Percentiles rank a stretch among this genome's conserved stretches.
phyloP scores from a whole-genome alignment of 2,329 filamentous ascomycete species.

The Penicillium sp. region DNA sequence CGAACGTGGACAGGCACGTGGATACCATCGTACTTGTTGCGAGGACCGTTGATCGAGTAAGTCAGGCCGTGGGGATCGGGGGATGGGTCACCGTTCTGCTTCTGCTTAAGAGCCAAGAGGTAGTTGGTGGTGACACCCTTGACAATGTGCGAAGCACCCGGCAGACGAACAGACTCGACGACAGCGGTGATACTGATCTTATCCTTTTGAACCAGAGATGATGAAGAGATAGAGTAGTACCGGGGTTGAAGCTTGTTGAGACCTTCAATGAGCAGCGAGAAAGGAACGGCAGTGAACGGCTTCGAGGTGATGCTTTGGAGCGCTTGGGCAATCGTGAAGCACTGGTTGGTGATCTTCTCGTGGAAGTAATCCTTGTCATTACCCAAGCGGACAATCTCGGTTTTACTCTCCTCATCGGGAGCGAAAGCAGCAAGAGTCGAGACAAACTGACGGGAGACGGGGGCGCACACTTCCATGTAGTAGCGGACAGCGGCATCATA shows the following conservation, averaged over 20 bases:
- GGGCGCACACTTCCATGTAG: conserved; percentile 93
- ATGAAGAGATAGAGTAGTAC: conserved; percentile 99
- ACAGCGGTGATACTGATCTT: conserved; percentile 94
- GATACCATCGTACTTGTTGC: conserved; percentile 96
- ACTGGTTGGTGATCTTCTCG: conserved; percentile 74
- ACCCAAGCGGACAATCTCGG: conserved; percentile 84
- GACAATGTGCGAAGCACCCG: conserved; percentile 74
- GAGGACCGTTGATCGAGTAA: conserved; percentile 82
- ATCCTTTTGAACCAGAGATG: conserved; percentile 87
- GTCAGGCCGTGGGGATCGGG: conserved; percentile 80
- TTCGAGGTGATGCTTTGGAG: conserved; percentile 71
- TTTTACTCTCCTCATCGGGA: conserved; percentile 78
- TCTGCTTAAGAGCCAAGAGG: conserved; percentile 88
- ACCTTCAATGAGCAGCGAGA: conserved; percentile 91
- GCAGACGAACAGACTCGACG: conserved; percentile 78
- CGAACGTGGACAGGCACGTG: conserved; percentile 94
- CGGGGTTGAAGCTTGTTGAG: conserved; percentile 93
- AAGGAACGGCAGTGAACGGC: conserved; percentile 81
- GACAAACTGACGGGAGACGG: conserved; percentile 93
- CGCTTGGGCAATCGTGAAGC: conserved; percentile 86
- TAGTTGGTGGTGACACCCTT: conserved; percentile 98
- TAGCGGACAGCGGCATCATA: conserved; percentile 92
- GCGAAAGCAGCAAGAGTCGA: conserved; percentile 85
- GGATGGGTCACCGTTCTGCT: conserved; percentile 82
- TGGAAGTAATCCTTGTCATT: conserved; percentile 95